These are phyloP conservation scores for Stephanodiscus triporus DNA, from an alignment of 108 stramenopile species.

Conservation along the genomic window DNA sequence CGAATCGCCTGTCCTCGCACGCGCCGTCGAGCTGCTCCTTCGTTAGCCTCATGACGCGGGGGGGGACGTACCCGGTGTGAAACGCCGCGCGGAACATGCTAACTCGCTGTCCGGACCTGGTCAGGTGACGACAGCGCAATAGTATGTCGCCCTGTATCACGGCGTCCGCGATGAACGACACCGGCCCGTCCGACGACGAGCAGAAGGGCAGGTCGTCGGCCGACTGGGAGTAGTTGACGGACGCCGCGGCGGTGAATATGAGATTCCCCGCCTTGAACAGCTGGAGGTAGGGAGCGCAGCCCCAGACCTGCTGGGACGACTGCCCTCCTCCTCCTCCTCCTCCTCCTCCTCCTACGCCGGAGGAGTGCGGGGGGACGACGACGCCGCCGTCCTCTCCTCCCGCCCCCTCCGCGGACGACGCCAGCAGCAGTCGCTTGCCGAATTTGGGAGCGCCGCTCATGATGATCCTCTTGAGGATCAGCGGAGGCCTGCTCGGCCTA, in stretches of 20 bases:
- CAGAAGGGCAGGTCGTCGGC: neutral
- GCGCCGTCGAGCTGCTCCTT: no score
- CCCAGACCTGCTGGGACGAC: constrained; percentile 37
- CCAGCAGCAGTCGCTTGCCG: constrained; percentile 19
- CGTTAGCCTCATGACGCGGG: no score
- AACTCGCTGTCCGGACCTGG: constrained; percentile 72
- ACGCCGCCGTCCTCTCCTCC: neutral
- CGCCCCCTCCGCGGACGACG: neutral
- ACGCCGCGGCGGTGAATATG: no score
- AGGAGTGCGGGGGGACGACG: no score
- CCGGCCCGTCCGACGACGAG: neutral
- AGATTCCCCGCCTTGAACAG: constrained; percentile 72
- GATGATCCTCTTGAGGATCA: constrained; percentile 89
- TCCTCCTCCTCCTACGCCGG: neutral
- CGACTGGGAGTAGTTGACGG: no score
- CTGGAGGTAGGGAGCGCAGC: constrained; percentile 97
- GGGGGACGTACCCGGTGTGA: constrained; percentile 62
- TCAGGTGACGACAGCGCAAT: constrained; percentile 91
- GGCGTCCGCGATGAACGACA: constrained; percentile 74
- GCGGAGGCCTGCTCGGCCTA: constrained; percentile 79
- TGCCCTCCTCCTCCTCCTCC: neutral
- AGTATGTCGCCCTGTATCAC: constrained; percentile 91
- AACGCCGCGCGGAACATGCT: constrained; percentile 97
- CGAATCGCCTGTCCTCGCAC: constrained; percentile 13
- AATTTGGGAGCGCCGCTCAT: constrained; percentile 90